phyloP scores from a whole-genome alignment of 192 early-diverging fungal genomes.

The Mortierella alpina region DNA sequence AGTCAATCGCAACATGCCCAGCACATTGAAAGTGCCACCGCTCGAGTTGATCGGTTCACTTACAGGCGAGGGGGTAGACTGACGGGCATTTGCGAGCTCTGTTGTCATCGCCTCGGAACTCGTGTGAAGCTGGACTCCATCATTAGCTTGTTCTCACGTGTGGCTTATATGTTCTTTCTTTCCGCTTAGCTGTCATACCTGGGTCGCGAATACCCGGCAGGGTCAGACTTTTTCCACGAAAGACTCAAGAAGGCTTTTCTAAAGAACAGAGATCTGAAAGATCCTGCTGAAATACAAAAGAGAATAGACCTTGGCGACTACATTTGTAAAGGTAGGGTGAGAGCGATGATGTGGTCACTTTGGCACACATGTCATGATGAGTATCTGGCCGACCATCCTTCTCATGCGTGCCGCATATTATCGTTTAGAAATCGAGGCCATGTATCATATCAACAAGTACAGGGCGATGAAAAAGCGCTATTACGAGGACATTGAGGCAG shows the following conservation, averaged over 20 bases:
- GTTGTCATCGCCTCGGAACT: too few relatives aligned
- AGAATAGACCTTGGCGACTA: constrained; percentile 50
- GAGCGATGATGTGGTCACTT: too few relatives aligned
- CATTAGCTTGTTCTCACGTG: background rate
- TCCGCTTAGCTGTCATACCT: constrained; percentile 30
- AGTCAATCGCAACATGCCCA: too few relatives aligned
- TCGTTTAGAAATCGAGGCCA: constrained; percentile 45
- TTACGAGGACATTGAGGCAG: constrained; percentile 24
- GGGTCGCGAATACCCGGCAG: constrained; percentile 48
- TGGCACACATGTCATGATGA: too few relatives aligned
- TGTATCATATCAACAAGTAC: constrained; percentile 56
- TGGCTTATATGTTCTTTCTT: background rate
- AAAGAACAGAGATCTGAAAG: constrained; percentile 44
- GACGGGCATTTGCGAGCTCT: too few relatives aligned
- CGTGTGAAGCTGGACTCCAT: too few relatives aligned
- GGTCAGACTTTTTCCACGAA: constrained; percentile 41
- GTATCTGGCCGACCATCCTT: background rate
- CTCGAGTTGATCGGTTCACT: too few relatives aligned
- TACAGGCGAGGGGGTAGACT: too few relatives aligned
- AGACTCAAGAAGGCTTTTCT: constrained; percentile 42
- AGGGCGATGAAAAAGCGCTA: constrained; percentile 53
- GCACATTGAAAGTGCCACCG: too few relatives aligned
- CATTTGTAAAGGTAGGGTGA: constrained; percentile 43
- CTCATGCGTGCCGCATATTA: background rate
- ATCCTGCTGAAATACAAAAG: constrained; percentile 46